These are phyloP conservation scores for Vigna trinervia DNA, from an alignment of 306 rosid species.

Conservation along the genomic window DNA sequence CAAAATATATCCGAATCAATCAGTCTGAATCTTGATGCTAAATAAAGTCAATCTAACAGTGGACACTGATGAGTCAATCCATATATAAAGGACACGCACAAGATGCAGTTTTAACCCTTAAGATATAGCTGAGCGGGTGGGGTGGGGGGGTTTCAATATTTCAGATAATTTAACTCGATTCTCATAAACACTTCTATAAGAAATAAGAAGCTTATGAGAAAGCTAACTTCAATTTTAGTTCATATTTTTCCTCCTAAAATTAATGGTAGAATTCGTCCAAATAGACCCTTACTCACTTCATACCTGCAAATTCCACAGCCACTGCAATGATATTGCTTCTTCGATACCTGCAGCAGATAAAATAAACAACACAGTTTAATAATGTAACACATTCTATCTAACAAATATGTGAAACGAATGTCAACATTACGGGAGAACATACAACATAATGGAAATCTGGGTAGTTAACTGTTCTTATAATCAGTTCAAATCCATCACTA, in stretches of 20 bases:
- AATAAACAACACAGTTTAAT: slow-evolving; percentile 14
- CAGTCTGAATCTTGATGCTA: neutral
- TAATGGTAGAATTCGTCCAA: no score
- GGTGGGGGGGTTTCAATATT: neutral
- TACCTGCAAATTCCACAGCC: slow-evolving; percentile 98
- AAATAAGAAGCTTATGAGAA: no score
- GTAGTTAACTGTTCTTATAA: neutral
- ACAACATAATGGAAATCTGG: neutral
- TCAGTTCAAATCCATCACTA: slow-evolving; percentile 4
- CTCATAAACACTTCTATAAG: no score
- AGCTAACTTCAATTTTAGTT: no score
- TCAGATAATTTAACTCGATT: neutral
- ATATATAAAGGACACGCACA: slow-evolving; percentile 3
- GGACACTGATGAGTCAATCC: neutral
- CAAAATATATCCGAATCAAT: slow-evolving; percentile 28
- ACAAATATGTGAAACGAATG: neutral
- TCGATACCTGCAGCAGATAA: slow-evolving; percentile 61
- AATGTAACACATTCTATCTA: neutral
- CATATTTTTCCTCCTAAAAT: no score
- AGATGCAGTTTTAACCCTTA: slow-evolving; percentile 4
- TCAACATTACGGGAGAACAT: neutral
- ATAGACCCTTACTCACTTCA: neutral
- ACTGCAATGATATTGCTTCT: slow-evolving; percentile 82
- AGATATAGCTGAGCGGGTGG: neutral
- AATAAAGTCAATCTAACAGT: neutral